A percentile compares a stretch with the other conserved stretches of the same genome.
phyloP scores from a whole-genome alignment of 352 stramenopile genomes.

The Globisporangium camurandrum region DNA sequence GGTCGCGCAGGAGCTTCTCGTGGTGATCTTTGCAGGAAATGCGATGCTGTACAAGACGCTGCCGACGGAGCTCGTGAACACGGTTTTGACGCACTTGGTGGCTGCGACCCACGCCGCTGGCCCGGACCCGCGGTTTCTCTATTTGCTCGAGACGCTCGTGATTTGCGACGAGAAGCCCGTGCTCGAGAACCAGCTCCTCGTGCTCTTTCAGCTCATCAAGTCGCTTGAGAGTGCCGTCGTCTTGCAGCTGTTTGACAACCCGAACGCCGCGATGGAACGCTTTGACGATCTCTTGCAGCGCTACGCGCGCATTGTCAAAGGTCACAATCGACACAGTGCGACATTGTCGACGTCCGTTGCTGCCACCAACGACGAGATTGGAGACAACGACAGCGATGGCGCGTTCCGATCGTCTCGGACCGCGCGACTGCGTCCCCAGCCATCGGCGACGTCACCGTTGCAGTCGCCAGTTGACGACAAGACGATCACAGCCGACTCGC shows the following conservation, averaged over 20 bases:
- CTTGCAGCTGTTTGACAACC: conserved; percentile 50
- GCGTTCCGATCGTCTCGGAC: no score
- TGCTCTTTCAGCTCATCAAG: conserved; percentile 65
- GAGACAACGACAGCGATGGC: neutral
- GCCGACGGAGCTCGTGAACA: conserved; percentile 49
- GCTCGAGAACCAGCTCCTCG: conserved; percentile 56
- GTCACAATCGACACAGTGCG: conserved; percentile 4
- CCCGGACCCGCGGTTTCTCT: conserved; percentile 42
- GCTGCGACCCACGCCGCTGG: no score
- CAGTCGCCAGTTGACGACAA: conserved; percentile 12
- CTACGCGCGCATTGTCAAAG: conserved; percentile 11
- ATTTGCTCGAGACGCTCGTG: conserved; percentile 53
- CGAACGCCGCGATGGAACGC: conserved; percentile 13
- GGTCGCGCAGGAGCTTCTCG: conserved; percentile 48
- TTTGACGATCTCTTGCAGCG: conserved; percentile 28
- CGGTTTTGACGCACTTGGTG: conserved; percentile 36
- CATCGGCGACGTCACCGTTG: conserved; percentile 2
- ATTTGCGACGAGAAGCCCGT: conserved; percentile 51
- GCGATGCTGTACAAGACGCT: conserved; percentile 37
- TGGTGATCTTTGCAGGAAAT: conserved; percentile 48
- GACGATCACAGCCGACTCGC: conserved; percentile 14
- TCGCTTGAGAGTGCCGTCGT: conserved; percentile 39
- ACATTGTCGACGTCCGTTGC: neutral
- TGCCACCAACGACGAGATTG: conserved; percentile 1
- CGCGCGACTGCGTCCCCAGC: neutral